phyloP scores from a whole-genome alignment of 805 yeast genomes.

The Kluyveromyces siamensis region DNA sequence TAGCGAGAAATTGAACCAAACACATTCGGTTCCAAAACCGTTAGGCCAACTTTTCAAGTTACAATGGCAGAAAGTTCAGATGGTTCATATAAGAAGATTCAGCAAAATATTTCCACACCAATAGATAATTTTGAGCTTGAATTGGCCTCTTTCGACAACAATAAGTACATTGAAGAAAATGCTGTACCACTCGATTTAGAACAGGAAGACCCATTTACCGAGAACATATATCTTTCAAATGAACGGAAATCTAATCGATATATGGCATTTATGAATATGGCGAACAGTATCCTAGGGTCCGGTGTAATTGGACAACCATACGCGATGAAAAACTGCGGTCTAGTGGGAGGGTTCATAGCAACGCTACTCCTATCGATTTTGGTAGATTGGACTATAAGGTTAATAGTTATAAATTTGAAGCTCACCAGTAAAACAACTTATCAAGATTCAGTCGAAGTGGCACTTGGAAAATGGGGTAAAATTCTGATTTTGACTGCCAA shows the following conservation, averaged over 20 bases:
- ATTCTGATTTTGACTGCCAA: constrained; percentile 62
- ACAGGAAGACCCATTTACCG: constrained; percentile 9
- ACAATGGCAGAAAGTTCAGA: not conserved
- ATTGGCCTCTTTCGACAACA: constrained; percentile 1
- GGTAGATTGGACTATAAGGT: constrained; percentile 80
- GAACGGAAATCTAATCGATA: constrained; percentile 47
- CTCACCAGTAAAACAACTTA: constrained; percentile 68
- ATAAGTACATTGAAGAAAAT: not conserved
- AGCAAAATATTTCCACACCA: not conserved
- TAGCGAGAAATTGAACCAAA: too few relatives aligned
- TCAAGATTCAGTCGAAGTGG: constrained; percentile 74
- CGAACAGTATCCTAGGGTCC: constrained; percentile 89
- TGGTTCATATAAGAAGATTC: not conserved
- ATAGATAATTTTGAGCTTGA: not conserved
- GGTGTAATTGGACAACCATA: constrained; percentile 93
- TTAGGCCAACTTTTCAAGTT: not conserved
- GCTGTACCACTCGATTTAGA: constrained; percentile 14
- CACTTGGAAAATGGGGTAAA: constrained; percentile 70
- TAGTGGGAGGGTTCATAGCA: constrained; percentile 60
- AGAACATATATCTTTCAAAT: constrained; percentile 13
- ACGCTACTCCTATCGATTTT: constrained; percentile 53
- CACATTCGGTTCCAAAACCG: too few relatives aligned
- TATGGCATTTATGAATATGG: constrained; percentile 96
- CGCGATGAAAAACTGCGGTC: constrained; percentile 74
- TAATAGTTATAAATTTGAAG: constrained; percentile 76